Evolutionary conservation across 768 basidiomycete genomes (phyloP).

Genomic region (Lactarius evosmus): DNA sequence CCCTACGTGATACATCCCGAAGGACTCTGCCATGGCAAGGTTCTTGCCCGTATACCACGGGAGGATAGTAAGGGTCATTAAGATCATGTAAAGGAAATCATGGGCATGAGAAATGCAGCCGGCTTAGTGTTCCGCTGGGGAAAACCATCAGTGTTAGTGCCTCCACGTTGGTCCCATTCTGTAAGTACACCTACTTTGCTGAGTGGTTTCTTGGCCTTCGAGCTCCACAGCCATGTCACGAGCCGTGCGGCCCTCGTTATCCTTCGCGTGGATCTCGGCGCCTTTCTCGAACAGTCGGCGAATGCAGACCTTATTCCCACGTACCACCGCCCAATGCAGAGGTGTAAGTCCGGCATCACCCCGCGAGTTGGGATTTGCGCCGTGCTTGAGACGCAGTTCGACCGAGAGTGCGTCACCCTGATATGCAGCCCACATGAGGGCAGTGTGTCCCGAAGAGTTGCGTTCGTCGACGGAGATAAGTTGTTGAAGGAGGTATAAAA

Average conservation of each 20-base stretch:
- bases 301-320: constrained; percentile 88
- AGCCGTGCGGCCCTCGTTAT: constrained; percentile 81
- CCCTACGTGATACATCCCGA: constrained; percentile 88
- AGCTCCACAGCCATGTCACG: constrained; percentile 93
- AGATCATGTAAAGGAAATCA: constrained; percentile 75
- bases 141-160: constrained; percentile 1
- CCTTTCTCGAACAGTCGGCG: constrained; percentile 82
- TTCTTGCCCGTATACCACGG: constrained; percentile 90
- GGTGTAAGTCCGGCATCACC: constrained; percentile 86
- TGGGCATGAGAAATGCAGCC: constrained; percentile 77
- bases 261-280: constrained; percentile 75
- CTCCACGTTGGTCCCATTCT: not conserved
- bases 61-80: constrained; percentile 75
- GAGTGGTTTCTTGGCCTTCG: constrained; percentile 71
- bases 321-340: constrained; percentile 96
- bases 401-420: constrained; percentile 97
- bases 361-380: constrained; percentile 70
- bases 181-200: constrained; percentile 53
- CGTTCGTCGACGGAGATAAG: constrained; percentile 88
- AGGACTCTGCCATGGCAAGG: constrained; percentile 82
- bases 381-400: constrained; percentile 82
- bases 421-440: constrained; percentile 98
- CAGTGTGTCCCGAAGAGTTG: constrained; percentile 90
- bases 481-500: constrained; percentile 89
- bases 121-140: constrained; percentile 75